These are phyloP conservation scores for Dianthus caryophyllus DNA, from an alignment of 148 eudicot genomes.

Conservation along the genomic window DNA sequence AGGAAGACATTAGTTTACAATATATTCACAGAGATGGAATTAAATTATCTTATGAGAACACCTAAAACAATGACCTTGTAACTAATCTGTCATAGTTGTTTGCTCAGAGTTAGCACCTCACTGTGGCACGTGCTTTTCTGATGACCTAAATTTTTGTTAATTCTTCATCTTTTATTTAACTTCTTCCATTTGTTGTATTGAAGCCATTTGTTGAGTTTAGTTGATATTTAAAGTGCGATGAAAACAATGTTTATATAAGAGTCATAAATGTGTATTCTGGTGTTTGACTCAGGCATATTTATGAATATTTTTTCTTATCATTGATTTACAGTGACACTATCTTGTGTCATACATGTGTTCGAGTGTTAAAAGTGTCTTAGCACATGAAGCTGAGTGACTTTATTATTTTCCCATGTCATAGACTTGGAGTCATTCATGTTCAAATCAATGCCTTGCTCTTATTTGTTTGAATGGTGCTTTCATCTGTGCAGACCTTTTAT, in stretches of 20 bases:
- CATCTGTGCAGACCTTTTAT: background rate
- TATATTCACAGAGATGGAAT: background rate
- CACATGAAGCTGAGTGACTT: background rate
- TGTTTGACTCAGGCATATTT: too few relatives aligned
- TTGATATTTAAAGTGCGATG: background rate
- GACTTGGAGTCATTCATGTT: background rate
- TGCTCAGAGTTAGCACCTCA: background rate
- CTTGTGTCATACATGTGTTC: too few relatives aligned
- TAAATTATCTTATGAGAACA: background rate
- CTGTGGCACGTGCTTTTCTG: background rate
- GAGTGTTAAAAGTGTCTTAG: background rate
- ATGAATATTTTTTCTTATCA: too few relatives aligned
- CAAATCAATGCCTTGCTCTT: background rate
- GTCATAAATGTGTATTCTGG: too few relatives aligned
- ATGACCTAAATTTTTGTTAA: background rate
- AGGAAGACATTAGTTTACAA: slow-evolving; percentile 10
- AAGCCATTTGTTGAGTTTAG: background rate
- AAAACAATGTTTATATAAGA: background rate
- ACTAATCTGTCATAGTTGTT: slow-evolving; percentile 10
- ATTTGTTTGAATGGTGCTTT: background rate
- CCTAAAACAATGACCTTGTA: slow-evolving; percentile 14
- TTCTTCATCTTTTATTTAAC: background rate
- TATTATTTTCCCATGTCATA: background rate
- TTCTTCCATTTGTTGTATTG: background rate
- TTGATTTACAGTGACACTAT: too few relatives aligned